These are phyloP conservation scores for Nemania sp. DNA, from an alignment of 2,329 filamentous ascomycete species.

Conservation along the genomic window DNA sequence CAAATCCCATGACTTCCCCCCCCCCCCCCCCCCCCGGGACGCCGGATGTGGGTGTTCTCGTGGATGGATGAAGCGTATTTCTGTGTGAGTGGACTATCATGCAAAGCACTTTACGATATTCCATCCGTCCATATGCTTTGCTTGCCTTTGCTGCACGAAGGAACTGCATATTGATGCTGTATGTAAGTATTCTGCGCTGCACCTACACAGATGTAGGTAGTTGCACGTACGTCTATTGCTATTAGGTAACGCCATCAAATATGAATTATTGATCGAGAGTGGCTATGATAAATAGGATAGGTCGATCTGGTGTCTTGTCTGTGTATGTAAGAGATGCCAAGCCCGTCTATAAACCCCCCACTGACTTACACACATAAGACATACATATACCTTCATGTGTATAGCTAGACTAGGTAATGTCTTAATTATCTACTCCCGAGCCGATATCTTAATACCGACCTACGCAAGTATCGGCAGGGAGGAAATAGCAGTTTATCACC, in stretches of 20 bases:
- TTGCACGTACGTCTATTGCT: not conserved
- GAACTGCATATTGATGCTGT: not conserved
- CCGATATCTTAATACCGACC: not conserved
- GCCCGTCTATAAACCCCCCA: not conserved
- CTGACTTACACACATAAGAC: constrained; percentile 2
- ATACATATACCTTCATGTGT: too few relatives aligned
- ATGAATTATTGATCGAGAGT: not conserved
- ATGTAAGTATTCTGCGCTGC: not conserved
- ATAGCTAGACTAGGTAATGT: not conserved
- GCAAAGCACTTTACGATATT: not conserved
- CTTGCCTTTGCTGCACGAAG: not conserved
- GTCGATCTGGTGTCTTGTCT: constrained; percentile 5
- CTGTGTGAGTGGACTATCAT: constrained; percentile 10
- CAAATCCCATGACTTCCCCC: constrained; percentile 25
- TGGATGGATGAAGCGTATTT: constrained; percentile 1
- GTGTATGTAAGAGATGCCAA: constrained; percentile 23
- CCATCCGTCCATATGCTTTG: not conserved
- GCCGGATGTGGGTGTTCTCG: constrained; percentile 8
- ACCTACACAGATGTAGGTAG: not conserved
- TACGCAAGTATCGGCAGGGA: not conserved
- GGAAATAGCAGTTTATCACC: not conserved
- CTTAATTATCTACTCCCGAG: not conserved
- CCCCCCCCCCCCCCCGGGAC: constrained; percentile 16
- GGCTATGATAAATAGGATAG: too few relatives aligned
- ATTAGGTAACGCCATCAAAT: constrained; percentile 32